Base-by-base conservation (phyloP, 1,139 yeast species). In the Suhomyces coccinellae region DNA sequence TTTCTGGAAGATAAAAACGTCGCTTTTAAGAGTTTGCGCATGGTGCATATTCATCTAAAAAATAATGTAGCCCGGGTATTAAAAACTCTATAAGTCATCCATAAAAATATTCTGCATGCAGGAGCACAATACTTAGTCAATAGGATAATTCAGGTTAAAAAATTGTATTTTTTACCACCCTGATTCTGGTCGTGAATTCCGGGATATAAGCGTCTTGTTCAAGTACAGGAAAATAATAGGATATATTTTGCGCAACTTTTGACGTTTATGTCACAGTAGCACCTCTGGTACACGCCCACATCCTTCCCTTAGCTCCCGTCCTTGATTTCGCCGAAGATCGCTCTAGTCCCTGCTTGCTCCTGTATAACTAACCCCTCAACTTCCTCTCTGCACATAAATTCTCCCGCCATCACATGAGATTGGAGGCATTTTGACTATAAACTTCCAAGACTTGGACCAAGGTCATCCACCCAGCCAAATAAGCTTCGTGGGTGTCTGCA, bases 21-120 rank as follows among this genome's bases (percentile, higher is more conserved):
- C 33, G 29, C 14, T n/a, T 30, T 30, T 38, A 31, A 38, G 44
- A 40, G 17, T 34, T 44, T 44, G 47, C 38, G 44, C 47, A 44
- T 40, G 24, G 29, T 44, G 44, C 47, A 40, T 44, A 38, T 17
- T 36, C 35, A 38, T 15, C 36, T 34, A 34, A 27, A 34, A 34
- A 33, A 32, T 27, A 24, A 11, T 27, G 13, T 37, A 9, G 6
- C n/a, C 29, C 29, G 29, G n/a, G 29, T 26, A 26, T 11, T 26
- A 26, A 26, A 26, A 26, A 26, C 29, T 26, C n/a, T 26, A 26
- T 26, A 26, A 26, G 29, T 26, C 7, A 12, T 10, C 29, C 12
- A 26, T 3, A 26, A 26, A 26, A 11, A 26, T 26, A 11, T 26
- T 26, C 29, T 7, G 2, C n/a, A 26, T 26, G 29, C 29, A 26